Evolutionary conservation across 2,329 filamentous ascomycete genomes (phyloP), one percentile per base, ranked within the genome.

Genomic region (Aspergillus tubingensis): DNA sequence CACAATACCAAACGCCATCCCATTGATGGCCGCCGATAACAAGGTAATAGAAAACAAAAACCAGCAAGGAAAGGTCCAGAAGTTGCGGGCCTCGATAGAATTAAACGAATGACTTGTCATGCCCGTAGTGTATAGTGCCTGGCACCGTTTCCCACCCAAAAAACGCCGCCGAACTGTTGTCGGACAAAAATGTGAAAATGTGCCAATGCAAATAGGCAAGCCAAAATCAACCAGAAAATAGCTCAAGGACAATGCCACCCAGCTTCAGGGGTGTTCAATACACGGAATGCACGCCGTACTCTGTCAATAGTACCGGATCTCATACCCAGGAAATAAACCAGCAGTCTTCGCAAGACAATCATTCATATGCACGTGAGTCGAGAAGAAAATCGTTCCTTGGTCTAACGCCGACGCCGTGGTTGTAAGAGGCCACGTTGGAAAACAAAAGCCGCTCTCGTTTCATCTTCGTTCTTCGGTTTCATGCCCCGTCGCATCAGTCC

Each of bases 351-450:
- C 49, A 63, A 57, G 55, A 63, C 54, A 58, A 63, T 63, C 57
- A 60, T 63, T 68, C 67, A 54, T 68, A 68, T 68, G 64, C 65
- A 65, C 66, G 67, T 64, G 52, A 62, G 59, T 44, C 58, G 44
- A 49, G 59, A 57, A 57, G 32, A 38, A 62, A 59, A 27, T 49
- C 36, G 43, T 43, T 59, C 47, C 59, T 39, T 48, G 58, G 55
- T 59, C 38, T 56, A 67, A 69, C 66, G 66, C 66, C 66, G 52
- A 65, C 58, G 57, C 64, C 62, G 62, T 59, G 38, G 52, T 51
- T 47, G 32, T 49, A 54, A 30, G 49, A 53, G 38, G 39, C 25
- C 25, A 23, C 38, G 55, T 25, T 32, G 32, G 41, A 48, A 36
- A 41, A 41, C 11, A 13, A 36, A 51, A 39, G 47, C 25, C 48